Evolutionary conservation across 345 rosid genomes (phyloP).

Genomic region (Melaleuca alternifolia): DNA sequence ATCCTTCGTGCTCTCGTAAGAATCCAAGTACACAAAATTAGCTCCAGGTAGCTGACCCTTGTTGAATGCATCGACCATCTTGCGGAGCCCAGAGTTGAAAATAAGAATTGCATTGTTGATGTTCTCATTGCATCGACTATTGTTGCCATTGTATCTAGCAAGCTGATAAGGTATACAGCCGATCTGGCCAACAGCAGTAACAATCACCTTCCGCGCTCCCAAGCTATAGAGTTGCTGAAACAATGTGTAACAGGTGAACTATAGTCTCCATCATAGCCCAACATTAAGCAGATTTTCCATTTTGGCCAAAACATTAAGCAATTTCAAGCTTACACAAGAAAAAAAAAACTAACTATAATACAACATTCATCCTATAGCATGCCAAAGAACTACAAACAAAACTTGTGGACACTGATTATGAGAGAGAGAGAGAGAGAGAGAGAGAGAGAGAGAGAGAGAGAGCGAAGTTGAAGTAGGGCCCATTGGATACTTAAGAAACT

Average conservation of each 20-base stretch:
- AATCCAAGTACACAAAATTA: conserved; percentile 63
- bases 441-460: not conserved
- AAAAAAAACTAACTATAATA: not conserved
- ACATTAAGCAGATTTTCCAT: not conserved
- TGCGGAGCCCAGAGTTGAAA: conserved; percentile 59
- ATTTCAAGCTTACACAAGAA: not conserved
- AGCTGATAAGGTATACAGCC: conserved; percentile 93
- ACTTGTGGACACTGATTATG: not conserved
- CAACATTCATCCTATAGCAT: not conserved
- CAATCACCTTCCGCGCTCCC: conserved; percentile 77
- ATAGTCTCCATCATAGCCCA: not conserved
- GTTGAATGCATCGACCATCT: conserved; percentile 49
- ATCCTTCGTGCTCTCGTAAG: conserved; percentile 49
- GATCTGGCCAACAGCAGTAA: conserved; percentile 65
- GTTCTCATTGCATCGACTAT: conserved; percentile 59
- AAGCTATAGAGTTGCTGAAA: conserved; percentile 44
- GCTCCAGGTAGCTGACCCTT: conserved; percentile 60
- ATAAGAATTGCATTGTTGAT: conserved; percentile 52
- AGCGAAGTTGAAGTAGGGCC: not conserved
- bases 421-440: not conserved
- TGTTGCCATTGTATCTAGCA: conserved; percentile 47
- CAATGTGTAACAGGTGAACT: not conserved
- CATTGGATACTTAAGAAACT: not conserved
- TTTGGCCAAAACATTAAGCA: not conserved
- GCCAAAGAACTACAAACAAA: not conserved